phyloP scores from a whole-genome alignment of 148 eudicot genomes.

The Amaranthus hypochondriacus region DNA sequence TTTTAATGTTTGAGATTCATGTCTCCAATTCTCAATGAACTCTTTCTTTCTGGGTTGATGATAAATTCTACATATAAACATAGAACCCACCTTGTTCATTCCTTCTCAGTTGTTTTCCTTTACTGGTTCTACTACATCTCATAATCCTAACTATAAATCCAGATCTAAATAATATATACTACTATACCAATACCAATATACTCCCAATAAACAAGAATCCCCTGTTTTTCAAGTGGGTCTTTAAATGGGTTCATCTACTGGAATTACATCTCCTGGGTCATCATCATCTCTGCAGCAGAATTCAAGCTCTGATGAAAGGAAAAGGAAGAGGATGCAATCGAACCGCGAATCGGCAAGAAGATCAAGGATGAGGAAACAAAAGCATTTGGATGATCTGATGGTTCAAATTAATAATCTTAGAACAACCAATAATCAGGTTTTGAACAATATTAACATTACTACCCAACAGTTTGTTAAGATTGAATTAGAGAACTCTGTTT shows the following conservation, averaged over 20 bases:
- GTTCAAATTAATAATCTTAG: constrained; percentile 38
- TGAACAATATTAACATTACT: constrained; percentile 30
- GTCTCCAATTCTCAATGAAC: constrained; percentile 86
- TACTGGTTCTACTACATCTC: constrained; percentile 89
- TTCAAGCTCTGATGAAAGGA: constrained; percentile 54
- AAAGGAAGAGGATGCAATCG: constrained; percentile 65
- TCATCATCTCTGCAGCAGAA: constrained; percentile 35
- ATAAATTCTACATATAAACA: constrained; percentile 82
- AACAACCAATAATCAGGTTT: constrained; percentile 39
- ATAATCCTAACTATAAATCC: constrained; percentile 27
- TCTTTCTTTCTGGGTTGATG: constrained; percentile 75
- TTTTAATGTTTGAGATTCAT: constrained; percentile 80
- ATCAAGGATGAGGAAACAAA: constrained; percentile 68
- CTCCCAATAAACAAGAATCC: constrained; percentile 12
- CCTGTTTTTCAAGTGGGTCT: constrained; percentile 27
- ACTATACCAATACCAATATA: constrained; percentile 7
- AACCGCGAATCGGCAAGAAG: constrained; percentile 80
- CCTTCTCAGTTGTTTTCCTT: constrained; percentile 92
- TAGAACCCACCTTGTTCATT: constrained; percentile 91
- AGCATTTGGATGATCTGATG: constrained; percentile 62
- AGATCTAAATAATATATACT: constrained; percentile 3
- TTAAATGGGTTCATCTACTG: constrained; percentile 64
- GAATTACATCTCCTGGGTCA: constrained; percentile 37
- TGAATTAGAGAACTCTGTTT: constrained; percentile 53
- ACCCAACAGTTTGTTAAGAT: constrained; percentile 38